These are phyloP conservation scores for Trypanosoma grayi DNA, from an alignment of 208 protist genomes.

Conservation along the genomic window DNA sequence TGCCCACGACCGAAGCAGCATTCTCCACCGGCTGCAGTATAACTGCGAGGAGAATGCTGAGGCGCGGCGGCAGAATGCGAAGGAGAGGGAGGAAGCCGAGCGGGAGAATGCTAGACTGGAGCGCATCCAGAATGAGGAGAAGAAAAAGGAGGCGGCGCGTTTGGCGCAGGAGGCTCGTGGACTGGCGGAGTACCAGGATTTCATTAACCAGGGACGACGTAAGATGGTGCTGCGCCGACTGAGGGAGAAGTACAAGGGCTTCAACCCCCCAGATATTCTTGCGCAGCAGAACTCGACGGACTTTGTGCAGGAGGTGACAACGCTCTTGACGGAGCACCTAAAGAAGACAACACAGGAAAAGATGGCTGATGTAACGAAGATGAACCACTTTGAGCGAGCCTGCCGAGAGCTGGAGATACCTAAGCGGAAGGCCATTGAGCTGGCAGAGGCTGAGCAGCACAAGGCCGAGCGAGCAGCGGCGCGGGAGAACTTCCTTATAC, in stretches of 20 bases:
- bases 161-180: conserved; percentile 41
- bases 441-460: conserved; percentile 45
- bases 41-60: conserved; percentile 34
- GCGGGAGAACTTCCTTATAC: conserved; percentile 60
- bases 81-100: conserved; percentile 32
- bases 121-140: conserved; percentile 45
- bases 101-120: conserved; percentile 36
- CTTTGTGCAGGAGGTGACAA: conserved; percentile 76
- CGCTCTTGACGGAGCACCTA: conserved; percentile 50
- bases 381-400: conserved; percentile 74
- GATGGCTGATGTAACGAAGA: conserved; percentile 48
- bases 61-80: conserved; percentile 30
- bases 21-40: conserved; percentile 44
- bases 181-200: conserved; percentile 53
- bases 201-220: conserved; percentile 53
- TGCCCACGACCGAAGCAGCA: conserved; percentile 32
- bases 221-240: conserved; percentile 63
- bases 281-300: conserved; percentile 42
- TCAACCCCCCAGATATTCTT: conserved; percentile 54
- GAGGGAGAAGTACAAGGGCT: conserved; percentile 70
- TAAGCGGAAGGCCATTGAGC: conserved; percentile 51
- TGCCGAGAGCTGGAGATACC: conserved; percentile 71
- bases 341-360: conserved; percentile 42
- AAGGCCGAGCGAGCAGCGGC: conserved; percentile 50
- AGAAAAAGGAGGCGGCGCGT: conserved; percentile 41